Evolutionary conservation across 108 stramenopile species (phyloP).

Genomic region (Fragilaria radians): DNA sequence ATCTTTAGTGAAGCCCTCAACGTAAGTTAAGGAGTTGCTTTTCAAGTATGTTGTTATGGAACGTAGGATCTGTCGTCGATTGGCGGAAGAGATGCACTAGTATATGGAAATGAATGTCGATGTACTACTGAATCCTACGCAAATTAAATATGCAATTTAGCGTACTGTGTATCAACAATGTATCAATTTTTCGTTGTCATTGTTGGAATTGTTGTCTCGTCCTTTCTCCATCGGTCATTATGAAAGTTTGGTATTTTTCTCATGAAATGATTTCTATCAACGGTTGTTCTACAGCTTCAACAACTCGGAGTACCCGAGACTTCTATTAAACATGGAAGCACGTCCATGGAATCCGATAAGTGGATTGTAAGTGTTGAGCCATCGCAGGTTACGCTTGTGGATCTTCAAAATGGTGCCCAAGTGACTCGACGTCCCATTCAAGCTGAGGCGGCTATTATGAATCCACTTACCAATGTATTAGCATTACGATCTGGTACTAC

Average conservation of each 20-base stretch:
- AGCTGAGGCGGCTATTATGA: constrained; percentile 98
- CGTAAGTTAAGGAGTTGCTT: constrained; percentile 43
- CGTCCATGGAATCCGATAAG: constrained; percentile 88
- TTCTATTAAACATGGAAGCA: constrained; percentile 87
- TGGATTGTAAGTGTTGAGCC: constrained; percentile 92
- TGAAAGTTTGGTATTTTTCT: constrained; percentile 2
- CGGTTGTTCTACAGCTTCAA: constrained; percentile 56
- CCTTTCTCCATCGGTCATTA: constrained; percentile 6
- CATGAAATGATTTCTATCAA: constrained; percentile 3
- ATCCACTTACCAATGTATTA: constrained; percentile 87
- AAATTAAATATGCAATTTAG: too few relatives aligned
- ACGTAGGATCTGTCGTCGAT: not conserved
- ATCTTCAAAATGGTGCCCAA: constrained; percentile 83
- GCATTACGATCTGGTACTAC: constrained; percentile 88
- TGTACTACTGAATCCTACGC: too few relatives aligned
- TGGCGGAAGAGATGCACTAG: not conserved
- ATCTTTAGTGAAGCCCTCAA: constrained; percentile 80
- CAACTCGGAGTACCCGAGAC: constrained; percentile 85
- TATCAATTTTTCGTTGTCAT: not conserved
- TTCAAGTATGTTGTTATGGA: not conserved
- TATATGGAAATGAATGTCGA: not conserved
- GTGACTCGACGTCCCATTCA: constrained; percentile 94
- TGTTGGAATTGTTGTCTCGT: not conserved
- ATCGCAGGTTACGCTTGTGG: constrained; percentile 87
- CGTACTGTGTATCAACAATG: not conserved